Base-by-base conservation (phyloP, 1,284 basidiomycete species). In the Peniophora sp. region DNA sequence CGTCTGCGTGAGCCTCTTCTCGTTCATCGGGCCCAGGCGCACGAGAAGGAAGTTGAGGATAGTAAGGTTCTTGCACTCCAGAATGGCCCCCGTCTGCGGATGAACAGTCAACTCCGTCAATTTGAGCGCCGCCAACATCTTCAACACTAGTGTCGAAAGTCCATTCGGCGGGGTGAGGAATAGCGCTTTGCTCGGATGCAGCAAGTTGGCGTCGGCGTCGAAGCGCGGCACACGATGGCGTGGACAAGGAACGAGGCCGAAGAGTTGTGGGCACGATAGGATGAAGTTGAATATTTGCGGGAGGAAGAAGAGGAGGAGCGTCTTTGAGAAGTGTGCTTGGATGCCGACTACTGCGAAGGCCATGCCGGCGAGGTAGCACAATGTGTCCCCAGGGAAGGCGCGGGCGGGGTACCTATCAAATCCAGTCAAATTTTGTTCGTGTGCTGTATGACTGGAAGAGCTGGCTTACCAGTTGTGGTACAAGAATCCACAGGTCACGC, bases 251-350 rank as follows among this genome's bases (percentile, higher is more conserved):
- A 99, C 90, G 9, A 99, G 67, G 1, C 91, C 90, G 62, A 98
- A 98, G 1, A 99, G 71, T 64, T 99, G 97, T 3, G 97, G 97
- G 58, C 88, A 92, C 20, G 93, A 97, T 36, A 98, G 75, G 41
- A 97, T 48, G 62, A 99, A 99, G 68, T 99, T 99, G 81, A 98
- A 92, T 55, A 97, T 88, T 64, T 99, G 97, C 3, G 97, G 97
- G 32, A 97, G 75, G 74, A 99, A 99, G 76, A 99, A 98, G 24
- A 99, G 74, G 47, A 98, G 76, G 3, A 99, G 73, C 0, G 96
- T 99, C 70, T 99, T 99, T 51, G 91, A 92, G 66, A 97, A 98
- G 67, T 99, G 97, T 0, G 91, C 94, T 61, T 96, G 89, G 55
- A 97, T 96, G 10, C 92, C 93, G 32, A 96, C 93, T 14, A 95